Evolutionary conservation across 2,329 filamentous ascomycete genomes (phyloP).

Genomic region (Myriosclerotinia scirpicola): DNA sequence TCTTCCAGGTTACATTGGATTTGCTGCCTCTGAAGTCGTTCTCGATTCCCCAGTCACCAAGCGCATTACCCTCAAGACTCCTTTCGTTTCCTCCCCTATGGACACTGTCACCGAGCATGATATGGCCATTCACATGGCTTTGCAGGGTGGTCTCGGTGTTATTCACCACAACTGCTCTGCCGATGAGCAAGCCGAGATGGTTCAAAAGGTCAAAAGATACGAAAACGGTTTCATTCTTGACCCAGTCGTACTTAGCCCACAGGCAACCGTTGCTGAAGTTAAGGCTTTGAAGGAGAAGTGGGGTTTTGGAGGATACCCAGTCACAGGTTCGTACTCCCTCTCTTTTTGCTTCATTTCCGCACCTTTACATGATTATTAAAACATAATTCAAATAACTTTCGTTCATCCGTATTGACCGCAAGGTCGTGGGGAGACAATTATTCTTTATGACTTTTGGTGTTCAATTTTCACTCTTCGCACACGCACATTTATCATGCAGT

Average conservation of each 20-base stretch:
- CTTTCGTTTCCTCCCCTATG: slow-evolving; percentile 97
- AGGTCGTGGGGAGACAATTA: slow-evolving; percentile 77
- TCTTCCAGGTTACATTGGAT: slow-evolving; percentile 96
- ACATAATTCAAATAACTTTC: slow-evolving; percentile 92
- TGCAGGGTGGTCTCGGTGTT: slow-evolving; percentile 85
- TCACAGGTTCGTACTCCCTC: slow-evolving; percentile 75
- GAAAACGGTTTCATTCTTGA: slow-evolving; percentile 99
- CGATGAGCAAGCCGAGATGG: slow-evolving; percentile 97
- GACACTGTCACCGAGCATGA: slow-evolving; percentile 99
- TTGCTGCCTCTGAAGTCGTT: slow-evolving; percentile 82
- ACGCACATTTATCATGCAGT: not conserved
- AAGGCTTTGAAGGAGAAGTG: slow-evolving; percentile 94
- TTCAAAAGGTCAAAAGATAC: slow-evolving; percentile 97
- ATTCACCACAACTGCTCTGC: slow-evolving; percentile 99
- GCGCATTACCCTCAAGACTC: slow-evolving; percentile 92
- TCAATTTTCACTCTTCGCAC: slow-evolving; percentile 24
- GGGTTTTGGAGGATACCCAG: slow-evolving; percentile 97
- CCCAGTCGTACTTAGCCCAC: slow-evolving; percentile 84
- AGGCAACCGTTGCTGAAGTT: slow-evolving; percentile 86
- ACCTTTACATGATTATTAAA: slow-evolving; percentile 70
- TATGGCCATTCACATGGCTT: slow-evolving; percentile 97
- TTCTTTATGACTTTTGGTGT: slow-evolving; percentile 47
- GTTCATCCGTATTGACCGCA: slow-evolving; percentile 97
- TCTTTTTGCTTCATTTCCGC: slow-evolving; percentile 36
- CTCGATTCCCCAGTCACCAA: slow-evolving; percentile 94